Conservation (phyloP, 257 asterid genomes). For the Fraxinus excelsior region DNA sequence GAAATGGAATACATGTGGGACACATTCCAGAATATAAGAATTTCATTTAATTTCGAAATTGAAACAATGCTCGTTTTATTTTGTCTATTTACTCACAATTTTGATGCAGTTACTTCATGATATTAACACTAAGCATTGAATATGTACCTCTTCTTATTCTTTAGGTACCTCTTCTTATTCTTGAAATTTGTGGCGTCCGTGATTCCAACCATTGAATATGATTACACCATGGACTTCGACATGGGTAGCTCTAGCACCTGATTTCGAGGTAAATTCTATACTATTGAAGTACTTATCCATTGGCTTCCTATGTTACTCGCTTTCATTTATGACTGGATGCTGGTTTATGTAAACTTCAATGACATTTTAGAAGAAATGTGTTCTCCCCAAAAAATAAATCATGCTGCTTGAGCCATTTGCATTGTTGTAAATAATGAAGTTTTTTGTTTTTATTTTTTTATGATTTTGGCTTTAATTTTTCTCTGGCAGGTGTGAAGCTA, state of each 20-base stretch:
- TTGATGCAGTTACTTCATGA: not conserved
- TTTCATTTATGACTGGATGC: not conserved
- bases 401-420: too few species aligned
- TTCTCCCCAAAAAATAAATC: too few species aligned
- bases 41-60: too few species aligned
- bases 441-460: not conserved
- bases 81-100: constrained; percentile 12
- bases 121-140: not conserved
- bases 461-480: not conserved
- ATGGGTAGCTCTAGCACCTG: constrained; percentile 75
- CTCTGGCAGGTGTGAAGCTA: not conserved
- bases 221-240: constrained; percentile 61
- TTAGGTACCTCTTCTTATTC: constrained; percentile 61
- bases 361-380: too few species aligned
- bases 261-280: constrained; percentile 36
- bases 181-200: constrained; percentile 59
- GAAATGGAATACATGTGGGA: too few species aligned
- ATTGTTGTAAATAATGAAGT: too few species aligned
- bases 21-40: too few species aligned
- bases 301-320: not conserved
- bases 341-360: too few species aligned
- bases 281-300: not conserved
- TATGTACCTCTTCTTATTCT: too few species aligned
- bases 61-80: too few species aligned
- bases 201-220: constrained; percentile 60